phyloP scores from a whole-genome alignment of 768 basidiomycete species.

The Mycena maculata region DNA sequence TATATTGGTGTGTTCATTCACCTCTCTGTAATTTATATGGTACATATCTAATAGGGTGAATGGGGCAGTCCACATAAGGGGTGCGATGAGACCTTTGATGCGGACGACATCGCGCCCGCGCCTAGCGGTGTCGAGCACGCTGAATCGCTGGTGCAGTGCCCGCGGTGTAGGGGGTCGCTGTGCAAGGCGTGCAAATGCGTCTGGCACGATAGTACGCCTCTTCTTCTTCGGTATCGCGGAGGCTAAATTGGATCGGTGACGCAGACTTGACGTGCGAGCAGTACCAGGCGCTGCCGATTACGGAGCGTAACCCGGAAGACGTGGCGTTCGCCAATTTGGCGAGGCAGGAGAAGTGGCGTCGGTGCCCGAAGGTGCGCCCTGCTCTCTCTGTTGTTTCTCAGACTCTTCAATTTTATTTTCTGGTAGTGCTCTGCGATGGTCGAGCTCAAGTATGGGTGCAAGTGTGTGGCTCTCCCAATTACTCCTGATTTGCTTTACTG shows the following conservation, averaged over 20 bases:
- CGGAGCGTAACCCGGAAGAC: conserved; percentile 36
- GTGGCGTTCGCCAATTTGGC: conserved; percentile 36
- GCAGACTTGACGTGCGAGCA: conserved; percentile 35
- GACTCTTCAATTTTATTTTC: not conserved
- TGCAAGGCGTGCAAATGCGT: conserved; percentile 36
- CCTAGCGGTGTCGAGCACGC: conserved; percentile 32
- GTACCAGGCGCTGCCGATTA: conserved; percentile 35
- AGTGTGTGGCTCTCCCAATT: conserved; percentile 4
- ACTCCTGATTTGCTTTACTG: not conserved
- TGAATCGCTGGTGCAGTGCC: conserved; percentile 35
- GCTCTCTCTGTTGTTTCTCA: not conserved
- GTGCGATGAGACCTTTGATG: conserved; percentile 38
- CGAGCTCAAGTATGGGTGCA: conserved; percentile 41
- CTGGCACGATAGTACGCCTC: conserved; percentile 36
- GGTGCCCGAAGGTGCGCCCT: conserved; percentile 35
- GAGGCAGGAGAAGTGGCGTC: conserved; percentile 36
- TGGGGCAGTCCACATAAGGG: conserved; percentile 35
- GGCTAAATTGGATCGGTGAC: not conserved
- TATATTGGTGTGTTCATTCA: conserved; percentile 31
- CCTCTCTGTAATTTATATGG: not conserved
- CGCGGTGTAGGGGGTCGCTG: conserved; percentile 33
- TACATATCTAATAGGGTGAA: not conserved
- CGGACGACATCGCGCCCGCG: conserved; percentile 34
- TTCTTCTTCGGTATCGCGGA: not conserved
- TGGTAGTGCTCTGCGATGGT: conserved; percentile 38